Percentiles rank a stretch among this genome's conserved stretches.
phyloP scores from a whole-genome alignment of 306 rosid genomes.

The Trifolium pratense region DNA sequence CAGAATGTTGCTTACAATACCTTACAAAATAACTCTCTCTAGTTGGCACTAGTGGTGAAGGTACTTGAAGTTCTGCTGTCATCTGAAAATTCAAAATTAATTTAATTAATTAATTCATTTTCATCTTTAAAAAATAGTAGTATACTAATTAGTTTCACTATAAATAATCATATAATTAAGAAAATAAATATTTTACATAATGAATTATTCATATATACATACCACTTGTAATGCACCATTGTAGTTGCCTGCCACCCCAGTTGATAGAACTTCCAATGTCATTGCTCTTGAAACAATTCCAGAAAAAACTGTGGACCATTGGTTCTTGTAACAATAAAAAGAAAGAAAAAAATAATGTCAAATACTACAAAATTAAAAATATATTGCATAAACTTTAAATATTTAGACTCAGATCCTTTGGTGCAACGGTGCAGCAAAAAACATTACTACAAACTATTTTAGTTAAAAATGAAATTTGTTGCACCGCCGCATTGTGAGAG shows the following conservation, averaged over 20 bases:
- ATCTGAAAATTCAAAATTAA: constrained; percentile 54
- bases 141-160: background rate
- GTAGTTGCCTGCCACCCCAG: constrained; percentile 96
- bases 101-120: background rate
- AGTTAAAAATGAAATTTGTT: too few relatives aligned
- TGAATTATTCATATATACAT: background rate
- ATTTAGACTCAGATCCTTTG: background rate
- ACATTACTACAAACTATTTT: too few relatives aligned
- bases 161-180: background rate
- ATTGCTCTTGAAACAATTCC: constrained; percentile 92
- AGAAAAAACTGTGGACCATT: constrained; percentile 89
- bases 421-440: background rate
- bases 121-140: background rate
- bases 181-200: background rate
- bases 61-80: constrained; percentile 96
- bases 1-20: constrained; percentile 87
- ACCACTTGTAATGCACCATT: constrained; percentile 99
- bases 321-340: constrained; percentile 51
- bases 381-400: too few relatives aligned
- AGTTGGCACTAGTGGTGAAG: constrained; percentile 91
- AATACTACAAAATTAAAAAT: background rate
- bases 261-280: constrained; percentile 88
- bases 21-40: constrained; percentile 93
- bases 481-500: too few relatives aligned
- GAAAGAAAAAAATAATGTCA: background rate